phyloP scores from a whole-genome alignment of 2,329 filamentous ascomycete genomes.

The Ophiocordyceps australis region DNA sequence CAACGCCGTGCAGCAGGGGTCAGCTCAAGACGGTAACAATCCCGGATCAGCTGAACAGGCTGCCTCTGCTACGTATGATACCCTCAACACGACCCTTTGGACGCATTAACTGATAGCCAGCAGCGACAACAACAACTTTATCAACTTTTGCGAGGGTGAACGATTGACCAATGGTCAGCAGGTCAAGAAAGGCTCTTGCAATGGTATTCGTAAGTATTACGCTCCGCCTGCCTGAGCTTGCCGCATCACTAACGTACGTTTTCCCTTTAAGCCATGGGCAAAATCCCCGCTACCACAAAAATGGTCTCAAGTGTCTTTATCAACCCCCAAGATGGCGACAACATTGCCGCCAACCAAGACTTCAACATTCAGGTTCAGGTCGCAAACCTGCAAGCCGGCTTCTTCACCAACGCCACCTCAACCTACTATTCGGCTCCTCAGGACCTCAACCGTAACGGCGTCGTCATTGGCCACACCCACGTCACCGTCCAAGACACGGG shows the following conservation, averaged over 20 bases:
- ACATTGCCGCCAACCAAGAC: slow-evolving; percentile 24
- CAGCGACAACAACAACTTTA: slow-evolving; percentile 41
- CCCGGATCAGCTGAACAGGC: slow-evolving; percentile 16
- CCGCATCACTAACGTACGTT: too few relatives aligned
- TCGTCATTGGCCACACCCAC: slow-evolving; percentile 40
- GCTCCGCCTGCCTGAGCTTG: background rate
- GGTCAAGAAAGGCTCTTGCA: slow-evolving; percentile 40
- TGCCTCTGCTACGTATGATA: slow-evolving; percentile 28
- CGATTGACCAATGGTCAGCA: slow-evolving; percentile 43
- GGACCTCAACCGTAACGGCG: slow-evolving; percentile 24
- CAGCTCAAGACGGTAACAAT: slow-evolving; percentile 26
- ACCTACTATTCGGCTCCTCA: slow-evolving; percentile 46
- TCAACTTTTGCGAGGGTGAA: slow-evolving; percentile 40
- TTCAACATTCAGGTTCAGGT: slow-evolving; percentile 36
- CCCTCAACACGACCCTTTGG: background rate
- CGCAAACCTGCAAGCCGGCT: slow-evolving; percentile 33
- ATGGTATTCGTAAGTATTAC: slow-evolving; percentile 36
- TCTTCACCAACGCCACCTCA: slow-evolving; percentile 39
- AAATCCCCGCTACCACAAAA: slow-evolving; percentile 32
- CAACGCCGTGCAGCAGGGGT: slow-evolving; percentile 29
- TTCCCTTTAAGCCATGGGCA: slow-evolving; percentile 31
- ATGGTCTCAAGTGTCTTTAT: slow-evolving; percentile 40
- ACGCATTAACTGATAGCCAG: slow-evolving; percentile 5
- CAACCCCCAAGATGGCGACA: slow-evolving; percentile 31
- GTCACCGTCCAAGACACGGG: slow-evolving; percentile 39